Percentiles rank a stretch among this genome's conserved stretches.
These are phyloP conservation scores for Cardamine chenopodiifolia DNA, from an alignment of 345 rosid species.

Conservation along the genomic window DNA sequence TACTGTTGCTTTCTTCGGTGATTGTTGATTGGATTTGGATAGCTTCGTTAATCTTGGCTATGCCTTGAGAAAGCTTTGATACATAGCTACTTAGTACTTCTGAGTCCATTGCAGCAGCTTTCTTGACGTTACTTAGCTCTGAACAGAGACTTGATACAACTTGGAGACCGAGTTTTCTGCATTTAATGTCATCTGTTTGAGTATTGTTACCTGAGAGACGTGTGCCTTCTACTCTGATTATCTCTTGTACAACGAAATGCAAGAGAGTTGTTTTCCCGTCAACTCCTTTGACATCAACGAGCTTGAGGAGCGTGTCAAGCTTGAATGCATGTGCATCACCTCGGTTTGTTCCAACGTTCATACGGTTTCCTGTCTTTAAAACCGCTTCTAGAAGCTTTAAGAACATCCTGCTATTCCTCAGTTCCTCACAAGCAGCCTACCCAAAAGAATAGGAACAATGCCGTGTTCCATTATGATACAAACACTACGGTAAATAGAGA, in stretches of 20 bases:
- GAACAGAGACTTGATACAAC: constrained; percentile 85
- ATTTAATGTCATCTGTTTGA: constrained; percentile 68
- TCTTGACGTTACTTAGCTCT: constrained; percentile 82
- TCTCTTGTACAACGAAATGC: constrained; percentile 98
- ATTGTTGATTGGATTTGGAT: constrained; percentile 44
- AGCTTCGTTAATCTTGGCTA: constrained; percentile 61
- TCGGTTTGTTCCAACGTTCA: constrained; percentile 98
- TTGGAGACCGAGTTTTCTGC: constrained; percentile 86
- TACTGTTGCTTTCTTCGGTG: constrained; percentile 46
- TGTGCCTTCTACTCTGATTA: constrained; percentile 87
- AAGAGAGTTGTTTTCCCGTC: constrained; percentile 96
- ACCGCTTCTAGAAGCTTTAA: constrained; percentile 93
- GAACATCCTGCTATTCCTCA: constrained; percentile 88
- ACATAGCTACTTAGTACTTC: constrained; percentile 83
- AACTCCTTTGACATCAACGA: constrained; percentile 90
- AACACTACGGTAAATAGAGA: background rate
- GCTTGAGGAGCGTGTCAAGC: constrained; percentile 97
- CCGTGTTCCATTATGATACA: background rate
- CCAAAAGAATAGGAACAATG: background rate
- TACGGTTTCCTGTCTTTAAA: constrained; percentile 96
- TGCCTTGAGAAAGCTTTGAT: constrained; percentile 76
- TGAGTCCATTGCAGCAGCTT: constrained; percentile 98
- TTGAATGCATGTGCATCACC: constrained; percentile 98
- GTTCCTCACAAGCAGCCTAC: constrained; percentile 96
- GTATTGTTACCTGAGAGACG: constrained; percentile 64